Percentiles rank a stretch among this genome's conserved stretches.
Conservation (phyloP, 306 rosid species). For the Quercus engelmannii region DNA sequence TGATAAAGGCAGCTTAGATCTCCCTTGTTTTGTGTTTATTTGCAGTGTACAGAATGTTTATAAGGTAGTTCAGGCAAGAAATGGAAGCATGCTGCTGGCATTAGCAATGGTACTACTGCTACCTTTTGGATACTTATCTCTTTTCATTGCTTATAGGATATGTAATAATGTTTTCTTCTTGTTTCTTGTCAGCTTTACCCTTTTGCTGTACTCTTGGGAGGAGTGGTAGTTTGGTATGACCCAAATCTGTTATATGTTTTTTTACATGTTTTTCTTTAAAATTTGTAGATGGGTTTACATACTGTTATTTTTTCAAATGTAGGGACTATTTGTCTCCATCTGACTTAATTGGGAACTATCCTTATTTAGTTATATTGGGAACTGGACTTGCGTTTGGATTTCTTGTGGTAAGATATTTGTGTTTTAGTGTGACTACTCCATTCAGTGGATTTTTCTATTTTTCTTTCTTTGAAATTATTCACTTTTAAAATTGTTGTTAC, state of each 20-base stretch:
- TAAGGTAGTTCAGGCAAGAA: slow-evolving; percentile 81
- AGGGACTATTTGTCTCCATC: slow-evolving; percentile 93
- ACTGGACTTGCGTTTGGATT: slow-evolving; percentile 89
- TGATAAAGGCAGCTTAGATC: slow-evolving; percentile 15
- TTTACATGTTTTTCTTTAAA: slow-evolving; percentile 1
- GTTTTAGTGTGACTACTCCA: slow-evolving; percentile 3
- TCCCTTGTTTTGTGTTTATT: slow-evolving; percentile 22
- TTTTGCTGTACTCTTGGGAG: slow-evolving; percentile 67
- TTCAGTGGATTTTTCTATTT: slow-evolving; percentile 4
- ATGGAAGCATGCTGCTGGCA: slow-evolving; percentile 71
- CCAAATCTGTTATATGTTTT: not conserved
- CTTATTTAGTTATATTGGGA: slow-evolving; percentile 78
- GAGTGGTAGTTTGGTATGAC: slow-evolving; percentile 78
- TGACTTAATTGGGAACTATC: slow-evolving; percentile 60
- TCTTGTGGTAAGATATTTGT: slow-evolving; percentile 64
- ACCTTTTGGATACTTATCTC: slow-evolving; percentile 3
- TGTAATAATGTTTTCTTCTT: not conserved
- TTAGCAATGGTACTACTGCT: slow-evolving; percentile 75
- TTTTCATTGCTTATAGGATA: slow-evolving; percentile 19
- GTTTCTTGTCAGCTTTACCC: slow-evolving; percentile 73
- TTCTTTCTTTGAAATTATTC: not conserved
- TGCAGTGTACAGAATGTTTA: slow-evolving; percentile 72
- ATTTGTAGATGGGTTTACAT: slow-evolving; percentile 5
- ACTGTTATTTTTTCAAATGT: slow-evolving; percentile 13
- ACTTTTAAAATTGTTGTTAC: not conserved